A percentile compares a stretch with the other conserved stretches of the same genome.
phyloP scores from a whole-genome alignment of 2,329 filamentous ascomycete species.

The Pseudocercospora fijiensis region DNA sequence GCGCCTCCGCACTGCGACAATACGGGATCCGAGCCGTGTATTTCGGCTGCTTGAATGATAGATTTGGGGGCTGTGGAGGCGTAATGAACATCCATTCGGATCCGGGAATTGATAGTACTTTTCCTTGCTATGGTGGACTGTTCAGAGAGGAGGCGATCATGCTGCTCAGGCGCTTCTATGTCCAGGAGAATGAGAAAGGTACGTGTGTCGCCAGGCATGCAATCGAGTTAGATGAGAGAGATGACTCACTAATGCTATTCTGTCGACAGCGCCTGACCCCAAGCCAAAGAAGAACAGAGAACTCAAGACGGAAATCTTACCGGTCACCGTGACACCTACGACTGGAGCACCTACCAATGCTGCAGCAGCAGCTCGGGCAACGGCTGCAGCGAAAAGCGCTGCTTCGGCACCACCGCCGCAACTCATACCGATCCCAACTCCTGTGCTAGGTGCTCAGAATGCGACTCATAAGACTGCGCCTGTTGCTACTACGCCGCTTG shows the following conservation, averaged over 20 bases:
- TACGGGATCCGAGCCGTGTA: constrained; percentile 85
- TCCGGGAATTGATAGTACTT: constrained; percentile 72
- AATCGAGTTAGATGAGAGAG: constrained; percentile 26
- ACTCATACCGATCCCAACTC: constrained; percentile 20
- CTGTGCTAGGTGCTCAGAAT: constrained; percentile 24
- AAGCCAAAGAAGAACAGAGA: constrained; percentile 64
- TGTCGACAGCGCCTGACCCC: constrained; percentile 57
- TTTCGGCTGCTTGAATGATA: constrained; percentile 93
- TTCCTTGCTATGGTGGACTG: constrained; percentile 81
- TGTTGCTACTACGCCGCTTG: constrained; percentile 12
- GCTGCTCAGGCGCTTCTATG: constrained; percentile 87
- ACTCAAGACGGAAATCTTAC: constrained; percentile 59
- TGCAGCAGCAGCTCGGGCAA: constrained; percentile 14
- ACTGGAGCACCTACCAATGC: constrained; percentile 17
- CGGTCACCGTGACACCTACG: constrained; percentile 40
- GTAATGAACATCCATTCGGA: constrained; percentile 83
- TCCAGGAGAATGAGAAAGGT: constrained; percentile 96
- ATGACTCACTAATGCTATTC: neutral
- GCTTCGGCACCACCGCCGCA: constrained; percentile 11
- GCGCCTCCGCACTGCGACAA: constrained; percentile 86
- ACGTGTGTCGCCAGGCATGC: too few relatives aligned
- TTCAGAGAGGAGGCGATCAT: constrained; percentile 91
- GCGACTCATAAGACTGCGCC: constrained; percentile 17
- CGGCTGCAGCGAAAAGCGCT: neutral
- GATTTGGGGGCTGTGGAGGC: constrained; percentile 93